Base-by-base conservation (phyloP, 1,284 basidiomycete species). In the Moniliophthora roreri region DNA sequence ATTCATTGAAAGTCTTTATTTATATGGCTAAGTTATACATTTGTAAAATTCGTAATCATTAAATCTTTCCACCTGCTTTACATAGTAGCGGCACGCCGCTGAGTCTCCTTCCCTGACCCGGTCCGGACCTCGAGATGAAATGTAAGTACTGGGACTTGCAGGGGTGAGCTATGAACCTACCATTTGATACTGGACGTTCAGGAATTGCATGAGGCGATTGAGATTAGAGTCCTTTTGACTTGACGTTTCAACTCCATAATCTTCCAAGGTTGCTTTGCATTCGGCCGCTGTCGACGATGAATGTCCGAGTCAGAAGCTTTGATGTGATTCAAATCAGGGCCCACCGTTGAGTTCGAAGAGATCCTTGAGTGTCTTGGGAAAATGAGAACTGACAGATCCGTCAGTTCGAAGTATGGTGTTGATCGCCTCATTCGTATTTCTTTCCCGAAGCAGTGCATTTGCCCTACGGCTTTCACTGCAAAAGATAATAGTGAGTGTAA, bases 381-480 rank as follows among this genome's bases (percentile, higher is more conserved):
- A 83, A 16, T 60, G 57, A 4, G 55, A 37, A 60, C 78, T 78
- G 37, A 79, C 65, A 20, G 64, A 62, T 10, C 80, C 80, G 48
- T 78, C 67, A 3, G 64, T 13, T 66, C 72, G 77, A 59, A 71
- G 74, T 39, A 84, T 74, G 0, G 73, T 74, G 32, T 75, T 70
- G 2, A 85, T 67, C 15, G 54, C 58, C 8, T 74, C 73, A 20
- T 73, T 64, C 3, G 68, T 62, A 37, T 74, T 72, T 34, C 66
- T 68, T 8, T 70, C 68, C 36, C 75, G 69, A 15, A 84, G 62
- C 5, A 69, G 64, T 10, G 74, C 72, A 60, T 85, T 85, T 7
- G 71, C 67, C 7, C 79, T 75, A 11, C 78, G 74, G 53, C 76
- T 81, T 60, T 83, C 81, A 13, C 81, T 84, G 59, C 18, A 16